phyloP scores from a whole-genome alignment of 2,329 filamentous ascomycete species.

The Thelonectria discophora region DNA sequence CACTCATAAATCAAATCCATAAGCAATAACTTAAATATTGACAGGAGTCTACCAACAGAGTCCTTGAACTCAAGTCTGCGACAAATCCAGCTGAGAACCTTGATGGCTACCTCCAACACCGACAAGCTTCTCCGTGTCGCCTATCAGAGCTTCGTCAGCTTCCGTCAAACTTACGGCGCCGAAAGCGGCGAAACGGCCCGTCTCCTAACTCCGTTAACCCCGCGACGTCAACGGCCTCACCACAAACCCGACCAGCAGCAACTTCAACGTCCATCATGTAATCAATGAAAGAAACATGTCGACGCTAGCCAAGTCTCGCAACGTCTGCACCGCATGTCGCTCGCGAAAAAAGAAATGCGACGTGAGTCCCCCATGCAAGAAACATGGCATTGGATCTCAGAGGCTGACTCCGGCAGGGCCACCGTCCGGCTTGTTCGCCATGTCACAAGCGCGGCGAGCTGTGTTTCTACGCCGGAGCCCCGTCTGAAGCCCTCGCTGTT shows the following conservation, averaged over 20 bases:
- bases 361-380: conserved; percentile 20
- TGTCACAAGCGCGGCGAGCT: conserved; percentile 36
- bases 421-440: conserved; percentile 30
- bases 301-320: conserved; percentile 35
- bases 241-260: neutral
- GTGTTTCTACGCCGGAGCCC: conserved; percentile 32
- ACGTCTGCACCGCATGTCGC: conserved; percentile 40
- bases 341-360: conserved; percentile 41
- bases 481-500: conserved; percentile 7
- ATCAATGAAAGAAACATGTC: conserved; percentile 28
- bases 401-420: conserved; percentile 22
- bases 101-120: too few relatives aligned
- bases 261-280: neutral
- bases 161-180: too few relatives aligned
- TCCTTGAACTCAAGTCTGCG: too few relatives aligned
- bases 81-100: too few relatives aligned
- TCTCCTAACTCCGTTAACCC: neutral
- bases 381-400: neutral
- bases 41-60: too few relatives aligned
- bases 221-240: neutral
- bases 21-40: too few relatives aligned
- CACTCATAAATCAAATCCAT: too few relatives aligned
- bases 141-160: too few relatives aligned
- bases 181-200: too few relatives aligned
- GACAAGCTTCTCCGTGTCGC: too few relatives aligned